Conservation (phyloP, 257 asterid species). For the Przewalskia tangutica region DNA sequence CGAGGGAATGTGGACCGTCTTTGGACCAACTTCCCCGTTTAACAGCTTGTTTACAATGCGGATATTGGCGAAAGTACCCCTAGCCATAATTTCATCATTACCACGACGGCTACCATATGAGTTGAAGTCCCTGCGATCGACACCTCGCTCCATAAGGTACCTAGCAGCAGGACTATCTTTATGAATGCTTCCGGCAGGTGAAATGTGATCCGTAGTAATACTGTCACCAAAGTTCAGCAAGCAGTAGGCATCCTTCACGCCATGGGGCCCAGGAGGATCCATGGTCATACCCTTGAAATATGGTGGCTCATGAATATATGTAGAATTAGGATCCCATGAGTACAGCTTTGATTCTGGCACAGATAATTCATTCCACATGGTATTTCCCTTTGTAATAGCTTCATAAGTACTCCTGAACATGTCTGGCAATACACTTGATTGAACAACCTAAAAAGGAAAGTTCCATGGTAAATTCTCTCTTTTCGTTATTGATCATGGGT, state of each 20-base stretch:
- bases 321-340: slow-evolving; percentile 78
- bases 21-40: slow-evolving; percentile 91
- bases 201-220: slow-evolving; percentile 91
- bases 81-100: slow-evolving; percentile 90
- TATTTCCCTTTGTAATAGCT: slow-evolving; percentile 75
- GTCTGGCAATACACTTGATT: slow-evolving; percentile 81
- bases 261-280: slow-evolving; percentile 90
- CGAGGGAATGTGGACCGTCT: slow-evolving; percentile 75
- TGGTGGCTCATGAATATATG: slow-evolving; percentile 95
- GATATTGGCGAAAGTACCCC: slow-evolving; percentile 95
- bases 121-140: slow-evolving; percentile 77
- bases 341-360: slow-evolving; percentile 55
- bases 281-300: slow-evolving; percentile 86
- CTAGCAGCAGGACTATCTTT: slow-evolving; percentile 96
- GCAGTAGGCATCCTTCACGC: slow-evolving; percentile 93
- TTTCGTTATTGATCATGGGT: neutral
- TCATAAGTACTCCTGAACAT: slow-evolving; percentile 91
- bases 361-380: slow-evolving; percentile 82
- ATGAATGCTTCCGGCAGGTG: slow-evolving; percentile 93
- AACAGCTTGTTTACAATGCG: slow-evolving; percentile 82
- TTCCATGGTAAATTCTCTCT: neutral
- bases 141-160: slow-evolving; percentile 64
- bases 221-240: slow-evolving; percentile 88
- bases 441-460: slow-evolving; percentile 50
- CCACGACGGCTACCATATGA: slow-evolving; percentile 98